Percentiles rank a stretch among this genome's conserved stretches.
phyloP scores from a whole-genome alignment of 805 yeast species.

The Candida ficus region DNA sequence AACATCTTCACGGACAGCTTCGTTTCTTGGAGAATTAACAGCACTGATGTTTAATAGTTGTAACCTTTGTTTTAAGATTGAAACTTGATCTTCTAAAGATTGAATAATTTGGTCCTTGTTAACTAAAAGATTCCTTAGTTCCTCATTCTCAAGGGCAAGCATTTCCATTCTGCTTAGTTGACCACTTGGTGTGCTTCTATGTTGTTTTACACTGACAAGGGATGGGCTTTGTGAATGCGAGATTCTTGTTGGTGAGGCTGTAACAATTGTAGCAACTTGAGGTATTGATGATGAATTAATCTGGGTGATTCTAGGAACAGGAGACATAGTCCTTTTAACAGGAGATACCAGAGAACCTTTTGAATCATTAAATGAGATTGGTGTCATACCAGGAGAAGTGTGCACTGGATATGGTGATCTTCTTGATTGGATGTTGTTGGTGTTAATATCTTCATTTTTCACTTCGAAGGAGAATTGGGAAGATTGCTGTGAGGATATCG shows the following conservation, averaged over 20 bases:
- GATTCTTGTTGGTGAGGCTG: not conserved
- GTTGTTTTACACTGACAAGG: not conserved
- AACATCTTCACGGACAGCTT: not conserved
- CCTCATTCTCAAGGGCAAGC: constrained; percentile 12
- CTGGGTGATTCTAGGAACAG: not conserved
- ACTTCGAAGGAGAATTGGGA: constrained; percentile 8
- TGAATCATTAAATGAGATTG: not conserved
- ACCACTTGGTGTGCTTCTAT: not conserved
- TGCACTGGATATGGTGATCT: not conserved
- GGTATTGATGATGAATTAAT: not conserved
- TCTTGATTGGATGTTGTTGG: not conserved
- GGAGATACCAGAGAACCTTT: not conserved
- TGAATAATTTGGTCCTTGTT: constrained; percentile 16
- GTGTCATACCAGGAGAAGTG: not conserved
- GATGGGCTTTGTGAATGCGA: not conserved
- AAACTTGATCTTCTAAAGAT: constrained; percentile 14
- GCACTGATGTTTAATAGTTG: too few relatives aligned
- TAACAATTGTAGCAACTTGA: not conserved
- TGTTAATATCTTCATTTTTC: constrained; percentile 3
- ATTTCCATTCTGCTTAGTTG: constrained; percentile 12
- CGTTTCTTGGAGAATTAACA: too few relatives aligned
- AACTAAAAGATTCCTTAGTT: constrained; percentile 13
- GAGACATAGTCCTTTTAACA: not conserved
- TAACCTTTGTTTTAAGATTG: constrained; percentile 10
- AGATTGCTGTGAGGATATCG: constrained; percentile 5